Conservation (phyloP, 352 stramenopile genomes). For the Globisporangium radiosum region DNA sequence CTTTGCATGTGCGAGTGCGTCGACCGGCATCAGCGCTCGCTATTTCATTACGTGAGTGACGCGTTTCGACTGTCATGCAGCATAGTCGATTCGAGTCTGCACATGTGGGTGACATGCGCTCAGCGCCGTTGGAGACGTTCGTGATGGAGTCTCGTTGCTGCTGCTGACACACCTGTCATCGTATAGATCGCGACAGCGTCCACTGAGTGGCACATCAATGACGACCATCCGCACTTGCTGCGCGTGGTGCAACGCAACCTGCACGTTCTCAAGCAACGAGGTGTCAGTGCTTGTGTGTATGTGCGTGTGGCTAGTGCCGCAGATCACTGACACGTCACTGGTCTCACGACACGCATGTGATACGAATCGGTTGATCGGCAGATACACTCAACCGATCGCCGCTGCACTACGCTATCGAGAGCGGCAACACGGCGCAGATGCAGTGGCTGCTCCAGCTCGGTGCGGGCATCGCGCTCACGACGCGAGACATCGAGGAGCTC, state of each 20-base stretch:
- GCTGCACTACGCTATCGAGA: slow-evolving; percentile 42
- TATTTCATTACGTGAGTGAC: slow-evolving; percentile 55
- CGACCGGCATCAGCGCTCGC: slow-evolving; percentile 32
- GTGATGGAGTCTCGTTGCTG: no score
- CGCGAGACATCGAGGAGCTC: slow-evolving; percentile 28
- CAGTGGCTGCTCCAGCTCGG: slow-evolving; percentile 32
- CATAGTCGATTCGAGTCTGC: no score
- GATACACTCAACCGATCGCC: slow-evolving; percentile 35
- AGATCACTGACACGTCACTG: not conserved
- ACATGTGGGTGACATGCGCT: no score
- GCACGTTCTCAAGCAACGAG: slow-evolving; percentile 21
- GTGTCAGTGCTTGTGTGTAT: slow-evolving; percentile 9
- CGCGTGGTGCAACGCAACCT: slow-evolving; percentile 20
- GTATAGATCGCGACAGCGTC: slow-evolving; percentile 14
- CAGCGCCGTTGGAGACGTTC: no score
- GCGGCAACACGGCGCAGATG: slow-evolving; percentile 28
- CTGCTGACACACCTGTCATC: not conserved
- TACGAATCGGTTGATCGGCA: slow-evolving; percentile 2
- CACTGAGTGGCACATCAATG: slow-evolving; percentile 7
- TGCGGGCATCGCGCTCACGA: slow-evolving; percentile 10
- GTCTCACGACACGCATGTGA: not conserved
- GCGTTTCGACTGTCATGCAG: no score
- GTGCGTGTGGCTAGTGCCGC: not conserved
- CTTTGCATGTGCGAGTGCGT: slow-evolving; percentile 20
- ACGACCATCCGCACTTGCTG: slow-evolving; percentile 18